Evolutionary conservation across 345 rosid genomes (phyloP).

Genomic region (Linum usitatissimum): DNA sequence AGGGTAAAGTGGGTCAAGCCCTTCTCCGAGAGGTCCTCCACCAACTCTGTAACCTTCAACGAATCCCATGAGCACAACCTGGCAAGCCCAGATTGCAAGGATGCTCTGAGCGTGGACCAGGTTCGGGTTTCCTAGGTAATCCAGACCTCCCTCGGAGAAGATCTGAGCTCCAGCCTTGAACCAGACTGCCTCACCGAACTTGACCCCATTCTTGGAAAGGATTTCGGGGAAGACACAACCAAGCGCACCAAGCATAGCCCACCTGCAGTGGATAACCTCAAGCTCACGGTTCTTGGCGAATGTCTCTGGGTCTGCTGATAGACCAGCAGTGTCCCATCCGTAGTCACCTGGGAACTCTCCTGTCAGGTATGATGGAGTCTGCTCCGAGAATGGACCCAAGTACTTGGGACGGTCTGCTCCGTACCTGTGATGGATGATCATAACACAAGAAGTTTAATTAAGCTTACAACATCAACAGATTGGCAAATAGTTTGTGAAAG

Average conservation of each 20-base stretch:
- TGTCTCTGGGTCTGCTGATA: constrained; percentile 93
- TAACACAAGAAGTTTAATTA: too few relatives aligned
- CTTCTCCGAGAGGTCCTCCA: constrained; percentile 94
- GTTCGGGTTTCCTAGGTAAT: constrained; percentile 95
- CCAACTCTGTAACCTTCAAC: constrained; percentile 94
- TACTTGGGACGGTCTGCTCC: constrained; percentile 97
- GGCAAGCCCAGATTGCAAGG: constrained; percentile 85
- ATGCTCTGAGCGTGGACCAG: constrained; percentile 94
- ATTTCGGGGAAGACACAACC: constrained; percentile 90
- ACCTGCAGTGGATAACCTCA: constrained; percentile 89
- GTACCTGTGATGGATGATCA: constrained; percentile 40
- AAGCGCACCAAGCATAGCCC: constrained; percentile 97
- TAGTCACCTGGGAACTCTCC: constrained; percentile 96
- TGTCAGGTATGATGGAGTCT: constrained; percentile 79
- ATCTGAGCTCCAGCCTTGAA: constrained; percentile 93
- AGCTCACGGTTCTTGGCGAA: constrained; percentile 96
- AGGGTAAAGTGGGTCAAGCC: constrained; percentile 87
- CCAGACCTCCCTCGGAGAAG: constrained; percentile 91
- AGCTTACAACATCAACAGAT: too few relatives aligned
- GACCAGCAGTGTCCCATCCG: constrained; percentile 98
- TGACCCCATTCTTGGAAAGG: constrained; percentile 71
- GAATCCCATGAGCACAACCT: constrained; percentile 91
- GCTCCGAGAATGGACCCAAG: constrained; percentile 95
- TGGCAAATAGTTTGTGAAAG: too few relatives aligned
- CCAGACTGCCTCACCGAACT: constrained; percentile 92